Evolutionary conservation across 495 filamentous ascomycete genomes (phyloP).

Genomic region (Penicillium coffeae): DNA sequence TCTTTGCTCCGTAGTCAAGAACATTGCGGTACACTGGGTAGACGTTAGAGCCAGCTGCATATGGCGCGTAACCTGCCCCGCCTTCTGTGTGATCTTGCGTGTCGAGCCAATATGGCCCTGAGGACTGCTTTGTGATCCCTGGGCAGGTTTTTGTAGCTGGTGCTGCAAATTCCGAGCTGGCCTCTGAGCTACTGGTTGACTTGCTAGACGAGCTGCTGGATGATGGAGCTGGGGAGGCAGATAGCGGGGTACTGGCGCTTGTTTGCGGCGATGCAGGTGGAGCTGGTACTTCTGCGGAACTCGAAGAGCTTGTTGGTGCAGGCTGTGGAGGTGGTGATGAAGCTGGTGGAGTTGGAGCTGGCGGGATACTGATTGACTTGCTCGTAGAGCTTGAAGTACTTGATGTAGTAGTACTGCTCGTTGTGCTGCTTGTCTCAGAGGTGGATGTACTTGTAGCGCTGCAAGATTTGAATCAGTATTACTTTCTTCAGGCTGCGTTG

Average conservation of each 20-base stretch:
- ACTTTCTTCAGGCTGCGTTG: neutral
- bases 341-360: neutral
- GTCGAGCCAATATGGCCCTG: constrained; percentile 32
- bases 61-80: constrained; percentile 37
- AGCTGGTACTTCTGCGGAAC: neutral
- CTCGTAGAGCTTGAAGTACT: neutral
- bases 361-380: too few relatives aligned
- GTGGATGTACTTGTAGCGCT: neutral
- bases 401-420: neutral
- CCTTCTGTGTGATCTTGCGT: constrained; percentile 28
- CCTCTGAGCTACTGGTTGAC: neutral
- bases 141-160: constrained; percentile 20
- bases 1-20: constrained; percentile 48
- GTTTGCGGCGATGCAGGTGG: too few relatives aligned
- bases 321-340: neutral
- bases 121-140: constrained; percentile 1
- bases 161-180: neutral
- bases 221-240: neutral
- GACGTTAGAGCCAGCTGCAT: constrained; percentile 21
- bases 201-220: neutral
- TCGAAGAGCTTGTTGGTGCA: too few relatives aligned
- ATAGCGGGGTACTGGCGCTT: too few relatives aligned
- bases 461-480: neutral
- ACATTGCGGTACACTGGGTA: constrained; percentile 58
- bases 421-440: neutral